Base-by-base conservation (phyloP, 768 basidiomycete genomes). In the Hygrocybe coccinea region DNA sequence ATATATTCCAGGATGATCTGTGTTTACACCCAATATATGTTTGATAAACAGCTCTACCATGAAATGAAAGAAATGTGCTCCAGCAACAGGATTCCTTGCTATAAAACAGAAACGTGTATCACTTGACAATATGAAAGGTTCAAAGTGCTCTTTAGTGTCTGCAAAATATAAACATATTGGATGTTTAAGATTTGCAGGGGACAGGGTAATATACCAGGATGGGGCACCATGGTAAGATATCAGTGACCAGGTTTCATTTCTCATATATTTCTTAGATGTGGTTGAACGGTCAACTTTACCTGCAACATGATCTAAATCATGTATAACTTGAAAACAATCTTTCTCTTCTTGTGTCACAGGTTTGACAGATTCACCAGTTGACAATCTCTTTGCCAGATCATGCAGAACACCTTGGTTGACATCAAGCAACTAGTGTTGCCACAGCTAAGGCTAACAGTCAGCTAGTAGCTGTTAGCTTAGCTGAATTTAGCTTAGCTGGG, bases 111-210 rank as follows among this genome's bases (percentile, higher is more conserved):
- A 36, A 11, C 60, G 52, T 5, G 63, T 50, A 38, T 52, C 56
- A 50, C 14, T 14, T 14, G 12, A 29, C 17, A 5, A 62, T 25
- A n/a, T 46, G 45, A 2, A 56, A 59, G 6, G 17, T 38, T 1
- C 67, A 41, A 65, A 68, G 4, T 47, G 47, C 2, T 60, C 35
- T 3, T 64, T 54, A 1, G 35, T 51, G 43, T 60, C 62, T 14
- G 67, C 70, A 56, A 45, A 69, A 53, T 74, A 71, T 9, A 72
- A 34, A 41, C 64, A 69, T 3, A 74, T 68, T 1, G 67, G 21
- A 36, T 50, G 25, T 33, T 22, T 14, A 21, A 22, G 21, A 34
- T 50, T 24, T 12, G 48, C 48, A 50, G 48, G 48, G 8, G 48
- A 14, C 14, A 50, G 29, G 8, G 48, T 50, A 12, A 50, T 60